Evolutionary conservation across 2,329 filamentous ascomycete species (phyloP), one percentile per base, ranked within the genome.

Genomic region (Hypoxylon sp.): DNA sequence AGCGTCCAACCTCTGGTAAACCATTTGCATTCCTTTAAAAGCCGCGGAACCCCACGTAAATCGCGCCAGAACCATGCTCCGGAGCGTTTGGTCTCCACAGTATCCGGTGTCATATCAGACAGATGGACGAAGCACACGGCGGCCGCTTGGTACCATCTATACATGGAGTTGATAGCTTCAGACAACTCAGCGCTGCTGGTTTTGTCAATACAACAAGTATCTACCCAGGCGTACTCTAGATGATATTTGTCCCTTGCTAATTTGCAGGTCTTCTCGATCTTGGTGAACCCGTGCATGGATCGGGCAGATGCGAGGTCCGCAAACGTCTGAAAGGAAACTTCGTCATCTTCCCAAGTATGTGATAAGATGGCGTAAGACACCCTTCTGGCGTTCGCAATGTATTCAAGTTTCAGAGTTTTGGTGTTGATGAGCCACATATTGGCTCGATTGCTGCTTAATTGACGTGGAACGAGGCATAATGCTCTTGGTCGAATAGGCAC

Each of bases 151-250:
- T 70, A 71, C 59, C 70, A 65, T n/a, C 43, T 58, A 29, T 61
- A 69, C 63, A 71, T 70, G 4, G 60, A 65, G 30, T 70, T 67
- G 14, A 70, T 70, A 3, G 67, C 63, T 27, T 70, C 67, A 4
- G 48, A 63, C 7, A 70, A 25, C 45, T 67, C 63, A 14, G 66
- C 50, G 21, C 56, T 67, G 55, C 66, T 70, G n/a, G 34, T 61
- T 37, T 69, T 69, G 54, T 69, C 64, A 27, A 70, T 66, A 23
- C 61, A 71, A 30, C 48, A 64, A 19, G 70, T 71, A 43, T 69
- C 63, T 32, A 69, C 43, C 68, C 68, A 70, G 12, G 53, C 52
- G 16, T 63, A 69, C 1, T 57, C 1, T 2, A 71, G 11, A 7
- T 21, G 27, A 3, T 43, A n/a, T 19, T 51, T 27, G 1, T 58